Base-by-base conservation (phyloP, 192 early-diverging fungal genomes). In the Entomortierella beljakovae region DNA sequence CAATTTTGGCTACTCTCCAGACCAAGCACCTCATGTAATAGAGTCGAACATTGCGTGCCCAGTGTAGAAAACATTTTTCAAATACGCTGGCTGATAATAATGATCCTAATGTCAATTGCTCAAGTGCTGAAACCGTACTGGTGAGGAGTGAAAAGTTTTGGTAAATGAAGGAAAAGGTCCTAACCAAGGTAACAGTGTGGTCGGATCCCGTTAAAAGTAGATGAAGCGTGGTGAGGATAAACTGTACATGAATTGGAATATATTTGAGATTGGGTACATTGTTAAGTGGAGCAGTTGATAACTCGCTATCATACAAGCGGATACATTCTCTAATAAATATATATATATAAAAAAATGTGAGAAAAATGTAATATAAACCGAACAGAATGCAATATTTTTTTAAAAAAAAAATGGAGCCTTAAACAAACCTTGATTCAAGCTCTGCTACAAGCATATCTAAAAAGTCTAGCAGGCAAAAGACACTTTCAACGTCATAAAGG, bases 391-490 rank as follows among this genome's bases (percentile, higher is more conserved):
- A 20, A 46, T 46, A 22, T 1, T 57, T n/a, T 7, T 28, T 5
- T 23, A 33, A 8, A 43, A 51, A 25, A 15, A 31, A 51, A 6
- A 31, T 25, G 23, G 15, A 28, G 15, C 23, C 2, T 9, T 1
- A 13, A 37, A 57, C 61, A 23, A 63, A 84, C 83, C 83, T 79
- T 25, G 66, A 54, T 53, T 84, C 83, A 10, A 83, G 64, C 40
- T 83, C 82, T 3, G 64, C 40, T 4, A 86, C 70, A 8, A 86
- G 57, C 53, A 76, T 83, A 16, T 86, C 84, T 55, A 86, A 61
- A 59, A 86, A 82, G 65, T 86, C 84, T 32, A 86, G 67, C 18
- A 86, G 50, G 64, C 86, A 87, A 67, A 83, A 87, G 22, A 87
- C 83, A 20, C 83, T 84, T 55, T 87, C 86, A 5, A 84, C 81